Evolutionary conservation across 345 rosid species (phyloP), one percentile per base, ranked within the genome.

Genomic region (Rubroshorea leprosula): DNA sequence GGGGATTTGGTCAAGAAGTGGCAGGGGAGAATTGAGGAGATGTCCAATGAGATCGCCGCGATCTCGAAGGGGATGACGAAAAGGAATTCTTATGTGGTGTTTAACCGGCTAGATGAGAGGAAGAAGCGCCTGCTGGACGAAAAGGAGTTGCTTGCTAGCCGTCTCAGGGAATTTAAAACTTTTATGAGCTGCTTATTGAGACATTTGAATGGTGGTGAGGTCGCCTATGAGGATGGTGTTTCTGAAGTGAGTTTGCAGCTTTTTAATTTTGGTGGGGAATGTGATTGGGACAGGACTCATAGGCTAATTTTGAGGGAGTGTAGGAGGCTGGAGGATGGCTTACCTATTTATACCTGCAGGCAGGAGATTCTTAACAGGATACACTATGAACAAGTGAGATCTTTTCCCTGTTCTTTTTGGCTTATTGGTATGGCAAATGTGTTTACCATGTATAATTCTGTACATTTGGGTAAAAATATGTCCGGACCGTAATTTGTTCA

Each of bases 261-360:
- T 60, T 74, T 87, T 55, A 41, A 44, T 61, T 48, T 83, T 55
- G 65, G 57, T 24, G 76, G 69, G 16, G 49, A 46, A 4, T 56
- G 57, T 45, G 68, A 80, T 68, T 88, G 95, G 98, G 56, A 44
- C 47, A 78, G 74, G 52, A 65, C 82, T 23, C 81, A 86, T 51
- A 46, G 44, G 43, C 22, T 91, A 46, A 54, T 88, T 49, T 57
- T 77, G 38, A 81, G 93, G 66, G 98, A 88, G 73, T 76, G 86
- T 72, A 72, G 78, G 62, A 75, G 96, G 74, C 71, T 89, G 3
- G 82, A 84, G 31, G 84, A 78, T 77, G 90, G 90, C 9, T 57
- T 88, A 46, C 98, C 98, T 4, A 82, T 91, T 44, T 91, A 85
- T 23, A 74, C 83, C 14, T 56, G 57, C 57, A 64, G 96, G 62